These are phyloP conservation scores for Paratinospora sagittata DNA, from an alignment of 164 flowering plant species.

Conservation along the genomic window DNA sequence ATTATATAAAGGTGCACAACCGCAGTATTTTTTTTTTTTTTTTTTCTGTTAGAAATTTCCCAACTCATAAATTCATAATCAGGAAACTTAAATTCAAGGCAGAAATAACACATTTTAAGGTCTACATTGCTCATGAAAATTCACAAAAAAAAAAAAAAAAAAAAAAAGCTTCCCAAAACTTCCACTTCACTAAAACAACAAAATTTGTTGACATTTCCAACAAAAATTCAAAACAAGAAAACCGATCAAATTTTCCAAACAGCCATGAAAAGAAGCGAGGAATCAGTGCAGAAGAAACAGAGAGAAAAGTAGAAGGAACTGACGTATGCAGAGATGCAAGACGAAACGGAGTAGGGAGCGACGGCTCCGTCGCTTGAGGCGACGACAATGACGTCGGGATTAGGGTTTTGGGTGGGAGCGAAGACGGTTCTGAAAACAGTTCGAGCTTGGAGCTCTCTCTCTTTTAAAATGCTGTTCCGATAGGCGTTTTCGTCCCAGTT, in stretches of 20 bases:
- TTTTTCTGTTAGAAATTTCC: too few species aligned
- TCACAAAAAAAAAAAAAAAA: neutral
- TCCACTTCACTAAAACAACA: neutral
- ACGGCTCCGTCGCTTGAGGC: slow-evolving; percentile 91
- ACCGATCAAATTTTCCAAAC: too few species aligned
- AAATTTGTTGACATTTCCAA: neutral
- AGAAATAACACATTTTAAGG: neutral
- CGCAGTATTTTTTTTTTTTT: too few species aligned
- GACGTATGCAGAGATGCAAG: slow-evolving; percentile 45
- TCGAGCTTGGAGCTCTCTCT: slow-evolving; percentile 54
- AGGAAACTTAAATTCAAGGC: too few species aligned
- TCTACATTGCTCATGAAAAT: neutral
- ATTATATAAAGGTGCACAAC: too few species aligned
- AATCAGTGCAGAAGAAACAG: neutral
- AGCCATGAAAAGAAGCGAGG: neutral
- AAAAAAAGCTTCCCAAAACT: neutral
- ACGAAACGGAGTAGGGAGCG: slow-evolving; percentile 73
- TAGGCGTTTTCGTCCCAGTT: slow-evolving; percentile 80
- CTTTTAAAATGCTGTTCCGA: slow-evolving; percentile 51
- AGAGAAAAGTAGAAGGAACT: slow-evolving; percentile 4
- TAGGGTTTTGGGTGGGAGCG: slow-evolving; percentile 59
- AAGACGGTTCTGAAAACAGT: slow-evolving; percentile 75
- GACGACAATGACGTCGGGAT: slow-evolving; percentile 58
- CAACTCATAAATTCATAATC: too few species aligned
- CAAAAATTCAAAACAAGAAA: neutral